These are phyloP conservation scores for Athelia sp. DNA, from an alignment of 1,284 basidiomycete genomes.

Conservation along the genomic window DNA sequence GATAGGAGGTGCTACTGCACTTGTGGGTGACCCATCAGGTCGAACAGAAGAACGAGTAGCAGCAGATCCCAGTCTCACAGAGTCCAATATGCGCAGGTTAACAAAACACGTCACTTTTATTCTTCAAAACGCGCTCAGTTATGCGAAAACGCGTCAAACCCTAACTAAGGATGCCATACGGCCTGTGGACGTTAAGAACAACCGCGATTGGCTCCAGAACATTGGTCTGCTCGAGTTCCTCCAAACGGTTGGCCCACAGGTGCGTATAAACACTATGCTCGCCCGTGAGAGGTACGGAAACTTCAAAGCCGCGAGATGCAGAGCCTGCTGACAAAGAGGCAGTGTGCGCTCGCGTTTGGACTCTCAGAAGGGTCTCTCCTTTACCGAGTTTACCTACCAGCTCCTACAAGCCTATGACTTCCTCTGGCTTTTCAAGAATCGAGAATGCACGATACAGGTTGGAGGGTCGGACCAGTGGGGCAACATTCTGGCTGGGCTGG, in stretches of 20 bases:
- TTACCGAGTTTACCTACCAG: constrained; percentile 97
- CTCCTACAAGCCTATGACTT: constrained; percentile 98
- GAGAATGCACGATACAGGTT: constrained; percentile 82
- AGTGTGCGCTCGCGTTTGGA: constrained; percentile 83
- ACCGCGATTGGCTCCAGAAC: constrained; percentile 78
- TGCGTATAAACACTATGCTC: constrained; percentile 88
- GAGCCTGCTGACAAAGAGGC: constrained; percentile 2
- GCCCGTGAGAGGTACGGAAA: constrained; percentile 78
- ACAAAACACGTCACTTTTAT: constrained; percentile 65
- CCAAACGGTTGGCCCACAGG: constrained; percentile 74
- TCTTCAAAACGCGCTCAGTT: constrained; percentile 61
- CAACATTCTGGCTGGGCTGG: constrained; percentile 92
- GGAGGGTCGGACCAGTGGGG: constrained; percentile 99
- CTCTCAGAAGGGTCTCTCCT: constrained; percentile 82
- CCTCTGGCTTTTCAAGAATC: constrained; percentile 64
- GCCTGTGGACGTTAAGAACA: constrained; percentile 64
- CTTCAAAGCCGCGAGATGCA: constrained; percentile 3
- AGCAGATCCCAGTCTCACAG: constrained; percentile 55
- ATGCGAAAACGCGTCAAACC: constrained; percentile 41
- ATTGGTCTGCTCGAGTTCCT: constrained; percentile 84
- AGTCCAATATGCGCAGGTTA: constrained; percentile 45
- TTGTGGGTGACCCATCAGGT: constrained; percentile 96
- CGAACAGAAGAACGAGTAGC: constrained; percentile 78
- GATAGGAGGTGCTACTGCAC: constrained; percentile 95
- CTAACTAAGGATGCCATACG: constrained; percentile 12